Evolutionary conservation across 345 rosid genomes (phyloP).

Genomic region (Aquilaria malaccensis): DNA sequence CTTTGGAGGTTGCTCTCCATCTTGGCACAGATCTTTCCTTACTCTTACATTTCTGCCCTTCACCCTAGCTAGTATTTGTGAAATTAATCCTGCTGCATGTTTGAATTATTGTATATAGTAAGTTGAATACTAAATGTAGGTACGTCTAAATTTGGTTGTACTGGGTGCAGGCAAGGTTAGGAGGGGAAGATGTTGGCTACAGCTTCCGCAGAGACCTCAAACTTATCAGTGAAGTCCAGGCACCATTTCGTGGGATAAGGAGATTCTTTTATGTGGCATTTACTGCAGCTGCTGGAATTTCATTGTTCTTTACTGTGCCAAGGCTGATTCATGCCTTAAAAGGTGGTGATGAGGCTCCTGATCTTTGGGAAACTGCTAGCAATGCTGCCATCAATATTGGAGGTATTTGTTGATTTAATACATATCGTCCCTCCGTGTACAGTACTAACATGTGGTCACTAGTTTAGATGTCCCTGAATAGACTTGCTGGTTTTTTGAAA

Average conservation of each 20-base stretch:
- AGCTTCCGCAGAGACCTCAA: slow-evolving; percentile 89
- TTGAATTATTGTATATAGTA: slow-evolving; percentile 1
- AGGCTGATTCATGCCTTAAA: slow-evolving; percentile 59
- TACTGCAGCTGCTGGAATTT: slow-evolving; percentile 89
- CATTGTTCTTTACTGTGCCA: slow-evolving; percentile 74
- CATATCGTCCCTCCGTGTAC: not conserved
- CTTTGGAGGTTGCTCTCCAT: not conserved
- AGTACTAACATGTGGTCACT: not conserved
- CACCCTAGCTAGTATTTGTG: not conserved
- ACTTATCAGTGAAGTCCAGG: slow-evolving; percentile 94
- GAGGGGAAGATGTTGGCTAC: slow-evolving; percentile 92
- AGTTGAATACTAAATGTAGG: not conserved
- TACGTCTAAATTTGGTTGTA: slow-evolving; percentile 9
- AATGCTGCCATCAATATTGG: slow-evolving; percentile 85
- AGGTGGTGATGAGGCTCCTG: slow-evolving; percentile 82
- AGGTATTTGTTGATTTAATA: slow-evolving; percentile 38
- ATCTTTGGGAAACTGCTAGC: slow-evolving; percentile 62
- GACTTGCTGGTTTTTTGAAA: slow-evolving; percentile 21
- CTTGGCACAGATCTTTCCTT: not conserved
- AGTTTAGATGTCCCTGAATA: not conserved
- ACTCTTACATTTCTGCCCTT: not conserved
- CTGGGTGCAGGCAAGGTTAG: slow-evolving; percentile 70
- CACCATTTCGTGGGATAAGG: slow-evolving; percentile 92
- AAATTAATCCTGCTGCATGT: not conserved
- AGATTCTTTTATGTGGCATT: slow-evolving; percentile 78